A percentile compares a stretch with the other conserved stretches of the same genome.
Conservation (phyloP, 163 green algal genomes). For the Chlamydomonas reinhardtii region DNA sequence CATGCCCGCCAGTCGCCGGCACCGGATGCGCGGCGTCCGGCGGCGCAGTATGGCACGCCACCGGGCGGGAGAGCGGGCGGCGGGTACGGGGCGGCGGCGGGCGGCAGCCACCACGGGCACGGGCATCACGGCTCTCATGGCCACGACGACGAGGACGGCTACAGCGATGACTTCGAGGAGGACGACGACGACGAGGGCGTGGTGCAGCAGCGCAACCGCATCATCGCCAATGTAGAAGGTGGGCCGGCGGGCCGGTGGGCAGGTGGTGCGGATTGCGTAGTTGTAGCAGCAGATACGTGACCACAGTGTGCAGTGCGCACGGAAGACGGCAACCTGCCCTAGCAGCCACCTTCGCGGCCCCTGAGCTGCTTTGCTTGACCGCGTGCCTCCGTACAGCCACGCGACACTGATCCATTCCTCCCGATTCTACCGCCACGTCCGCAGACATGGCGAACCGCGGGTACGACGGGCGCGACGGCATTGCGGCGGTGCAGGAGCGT, state of each 20-base stretch:
- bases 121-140: neutral
- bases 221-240: conserved; percentile 48
- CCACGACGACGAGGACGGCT: conserved; percentile 36
- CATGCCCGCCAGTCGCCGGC: neutral
- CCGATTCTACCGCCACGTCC: too few species aligned
- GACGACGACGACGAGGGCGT: conserved; percentile 43
- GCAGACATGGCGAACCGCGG: conserved; percentile 25
- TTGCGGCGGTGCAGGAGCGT: conserved; percentile 38
- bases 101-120: neutral
- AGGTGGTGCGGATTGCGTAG: too few species aligned
- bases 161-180: conserved; percentile 47
- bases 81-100: neutral
- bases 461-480: conserved; percentile 45
- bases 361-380: too few species aligned
- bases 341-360: too few species aligned
- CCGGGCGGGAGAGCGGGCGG: neutral
- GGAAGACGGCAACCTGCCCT: too few species aligned
- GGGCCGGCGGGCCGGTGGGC: neutral
- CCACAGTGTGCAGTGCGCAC: too few species aligned
- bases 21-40: too few species aligned
- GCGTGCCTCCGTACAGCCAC: too few species aligned
- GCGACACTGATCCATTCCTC: too few species aligned
- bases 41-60: neutral
- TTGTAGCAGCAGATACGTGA: too few species aligned
- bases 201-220: conserved; percentile 45